Percentiles rank a stretch among this genome's conserved stretches.
These are phyloP conservation scores for Linnemannia elongata DNA, from an alignment of 192 early-diverging fungal genomes.

Conservation along the genomic window DNA sequence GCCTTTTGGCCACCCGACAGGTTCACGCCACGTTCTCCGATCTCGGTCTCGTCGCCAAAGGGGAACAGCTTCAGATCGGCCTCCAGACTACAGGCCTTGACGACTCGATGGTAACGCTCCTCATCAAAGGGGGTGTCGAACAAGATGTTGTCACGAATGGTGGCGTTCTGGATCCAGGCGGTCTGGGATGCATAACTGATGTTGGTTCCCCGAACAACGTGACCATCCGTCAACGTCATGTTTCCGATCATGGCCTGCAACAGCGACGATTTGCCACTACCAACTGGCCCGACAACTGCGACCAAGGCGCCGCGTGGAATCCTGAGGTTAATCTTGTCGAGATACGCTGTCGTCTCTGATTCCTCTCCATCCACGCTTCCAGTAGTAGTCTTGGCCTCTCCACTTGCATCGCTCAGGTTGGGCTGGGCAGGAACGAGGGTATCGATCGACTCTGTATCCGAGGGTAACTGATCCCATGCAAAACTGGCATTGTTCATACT, in stretches of 20 bases:
- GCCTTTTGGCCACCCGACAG: conserved; percentile 93
- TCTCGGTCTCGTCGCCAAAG: conserved; percentile 39
- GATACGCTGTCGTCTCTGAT: conserved; percentile 6
- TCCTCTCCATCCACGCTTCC: conserved; percentile 4
- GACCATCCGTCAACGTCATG: conserved; percentile 46
- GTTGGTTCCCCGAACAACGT: conserved; percentile 30
- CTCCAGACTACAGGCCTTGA: conserved; percentile 70
- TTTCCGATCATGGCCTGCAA: conserved; percentile 67
- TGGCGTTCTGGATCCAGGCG: conserved; percentile 75
- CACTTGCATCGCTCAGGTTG: neutral
- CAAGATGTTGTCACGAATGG: conserved; percentile 78
- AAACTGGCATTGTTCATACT: conserved; percentile 46
- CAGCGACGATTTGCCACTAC: conserved; percentile 71
- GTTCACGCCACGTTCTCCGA: conserved; percentile 87
- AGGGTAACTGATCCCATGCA: conserved; percentile 34
- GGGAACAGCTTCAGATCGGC: conserved; percentile 63
- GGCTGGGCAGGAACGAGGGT: conserved; percentile 7
- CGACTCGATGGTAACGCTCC: conserved; percentile 63
- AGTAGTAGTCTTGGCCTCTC: neutral
- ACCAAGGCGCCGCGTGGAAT: conserved; percentile 51
- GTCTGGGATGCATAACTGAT: conserved; percentile 75
- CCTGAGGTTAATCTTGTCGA: conserved; percentile 40
- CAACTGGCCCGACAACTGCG: conserved; percentile 67
- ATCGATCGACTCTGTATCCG: conserved; percentile 14
- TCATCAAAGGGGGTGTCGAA: conserved; percentile 70